Conservation (phyloP, 2,329 filamentous ascomycete genomes). For the Hymenoscyphus albidus region DNA sequence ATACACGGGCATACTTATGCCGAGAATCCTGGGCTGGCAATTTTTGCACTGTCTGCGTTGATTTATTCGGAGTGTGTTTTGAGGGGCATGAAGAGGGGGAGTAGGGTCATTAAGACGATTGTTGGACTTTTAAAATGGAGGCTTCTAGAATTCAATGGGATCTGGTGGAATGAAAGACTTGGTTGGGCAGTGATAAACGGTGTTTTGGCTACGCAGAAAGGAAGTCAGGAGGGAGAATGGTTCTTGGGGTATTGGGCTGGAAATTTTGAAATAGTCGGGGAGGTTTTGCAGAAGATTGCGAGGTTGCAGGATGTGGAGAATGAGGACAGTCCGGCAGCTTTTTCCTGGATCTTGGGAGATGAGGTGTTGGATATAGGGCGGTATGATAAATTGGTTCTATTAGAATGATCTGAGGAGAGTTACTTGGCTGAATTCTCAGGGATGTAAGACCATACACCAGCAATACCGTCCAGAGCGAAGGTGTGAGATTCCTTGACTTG, state of each 20-base stretch:
- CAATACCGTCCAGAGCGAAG: too few species aligned
- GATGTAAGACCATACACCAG: not conserved
- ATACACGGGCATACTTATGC: conserved; percentile 1
- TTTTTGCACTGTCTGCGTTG: conserved; percentile 1
- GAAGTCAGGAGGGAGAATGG: not conserved
- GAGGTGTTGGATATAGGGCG: not conserved
- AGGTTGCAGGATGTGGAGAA: not conserved
- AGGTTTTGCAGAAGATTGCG: not conserved
- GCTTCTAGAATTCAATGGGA: not conserved
- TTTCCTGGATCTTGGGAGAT: conserved; percentile 8
- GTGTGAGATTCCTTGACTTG: too few species aligned
- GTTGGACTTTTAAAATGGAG: not conserved
- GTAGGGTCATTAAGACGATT: conserved; percentile 1
- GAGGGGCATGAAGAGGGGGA: not conserved
- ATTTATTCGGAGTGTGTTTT: conserved; percentile 7
- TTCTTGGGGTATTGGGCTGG: not conserved
- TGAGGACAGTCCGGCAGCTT: not conserved
- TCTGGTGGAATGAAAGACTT: not conserved
- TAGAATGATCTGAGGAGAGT: not conserved
- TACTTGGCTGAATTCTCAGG: not conserved
- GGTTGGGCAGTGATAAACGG: conserved; percentile 3
- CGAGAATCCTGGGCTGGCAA: not conserved
- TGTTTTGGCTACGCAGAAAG: conserved; percentile 3
- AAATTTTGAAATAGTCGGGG: not conserved
- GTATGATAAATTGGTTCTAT: not conserved